Evolutionary conservation across 352 stramenopile species (phyloP).

Genomic region (Globisporangium yorkense): DNA sequence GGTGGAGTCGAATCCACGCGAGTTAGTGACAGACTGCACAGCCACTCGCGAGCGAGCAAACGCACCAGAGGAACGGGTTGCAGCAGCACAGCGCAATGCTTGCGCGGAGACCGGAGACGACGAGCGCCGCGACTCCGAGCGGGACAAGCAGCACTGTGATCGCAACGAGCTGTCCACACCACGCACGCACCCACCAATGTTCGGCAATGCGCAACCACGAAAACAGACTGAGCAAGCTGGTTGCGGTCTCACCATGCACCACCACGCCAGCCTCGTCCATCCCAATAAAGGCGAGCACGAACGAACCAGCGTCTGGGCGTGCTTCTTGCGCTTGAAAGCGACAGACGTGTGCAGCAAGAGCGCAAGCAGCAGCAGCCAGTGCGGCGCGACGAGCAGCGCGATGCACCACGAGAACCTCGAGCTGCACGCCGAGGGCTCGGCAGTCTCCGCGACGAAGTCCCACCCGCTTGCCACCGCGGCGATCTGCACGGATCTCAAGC

Average conservation of each 20-base stretch:
- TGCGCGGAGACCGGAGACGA: constrained; percentile 21
- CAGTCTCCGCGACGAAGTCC: constrained; percentile 12
- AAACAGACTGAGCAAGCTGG: not conserved
- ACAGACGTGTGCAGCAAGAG: constrained; percentile 6
- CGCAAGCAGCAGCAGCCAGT: constrained; percentile 11
- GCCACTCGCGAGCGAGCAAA: not conserved
- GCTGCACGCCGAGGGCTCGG: not conserved
- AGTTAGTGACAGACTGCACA: not conserved
- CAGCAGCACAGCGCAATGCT: constrained; percentile 33
- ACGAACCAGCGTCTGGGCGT: too few species aligned
- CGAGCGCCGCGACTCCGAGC: constrained; percentile 10
- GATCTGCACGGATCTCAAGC: not conserved
- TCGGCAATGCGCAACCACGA: too few species aligned
- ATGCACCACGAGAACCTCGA: constrained; percentile 5
- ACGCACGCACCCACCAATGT: not conserved
- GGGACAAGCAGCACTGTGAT: constrained; percentile 9
- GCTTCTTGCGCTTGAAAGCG: not conserved
- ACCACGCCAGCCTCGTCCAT: too few species aligned
- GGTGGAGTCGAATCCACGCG: not conserved
- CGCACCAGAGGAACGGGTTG: constrained; percentile 24
- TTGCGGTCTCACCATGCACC: too few species aligned
- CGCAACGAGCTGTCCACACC: constrained; percentile 3
- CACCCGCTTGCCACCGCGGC: constrained; percentile 7
- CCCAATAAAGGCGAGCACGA: too few species aligned
- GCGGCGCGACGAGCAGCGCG: constrained; percentile 13